These are phyloP conservation scores for Senna tora DNA, from an alignment of 306 rosid genomes.

Conservation along the genomic window DNA sequence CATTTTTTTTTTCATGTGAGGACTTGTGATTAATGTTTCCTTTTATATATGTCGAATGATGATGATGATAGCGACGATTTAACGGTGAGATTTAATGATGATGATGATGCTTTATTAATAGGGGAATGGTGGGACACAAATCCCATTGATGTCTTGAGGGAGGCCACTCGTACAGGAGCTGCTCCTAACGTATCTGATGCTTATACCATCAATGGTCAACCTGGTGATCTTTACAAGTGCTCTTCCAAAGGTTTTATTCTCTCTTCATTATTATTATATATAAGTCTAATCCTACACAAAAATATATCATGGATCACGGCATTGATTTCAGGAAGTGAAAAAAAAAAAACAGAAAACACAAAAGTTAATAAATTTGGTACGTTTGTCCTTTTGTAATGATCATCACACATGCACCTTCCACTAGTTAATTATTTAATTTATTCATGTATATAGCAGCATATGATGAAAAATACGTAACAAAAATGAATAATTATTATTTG, in stretches of 20 bases:
- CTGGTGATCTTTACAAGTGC: constrained; percentile 93
- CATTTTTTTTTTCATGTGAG: not conserved
- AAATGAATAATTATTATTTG: not conserved
- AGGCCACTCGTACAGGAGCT: constrained; percentile 77
- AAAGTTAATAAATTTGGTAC: not conserved
- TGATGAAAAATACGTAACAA: no score
- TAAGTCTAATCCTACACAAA: no score
- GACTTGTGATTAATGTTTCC: no score
- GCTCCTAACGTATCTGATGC: constrained; percentile 84
- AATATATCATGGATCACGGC: not conserved
- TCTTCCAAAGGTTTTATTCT: constrained; percentile 61
- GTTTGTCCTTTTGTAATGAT: not conserved
- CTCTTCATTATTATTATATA: no score
- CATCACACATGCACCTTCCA: no score
- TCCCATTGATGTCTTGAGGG: constrained; percentile 71
- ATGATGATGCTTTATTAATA: constrained; percentile 30
- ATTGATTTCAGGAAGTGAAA: not conserved
- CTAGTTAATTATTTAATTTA: no score
- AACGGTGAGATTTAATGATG: constrained; percentile 7
- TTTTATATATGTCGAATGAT: not conserved
- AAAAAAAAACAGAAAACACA: not conserved
- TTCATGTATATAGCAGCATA: no score
- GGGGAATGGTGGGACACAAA: constrained; percentile 98
- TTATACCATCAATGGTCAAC: constrained; percentile 92
- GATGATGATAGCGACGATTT: not conserved